phyloP scores from a whole-genome alignment of 2,329 filamentous ascomycete genomes.

The Trichoderma koningii region DNA sequence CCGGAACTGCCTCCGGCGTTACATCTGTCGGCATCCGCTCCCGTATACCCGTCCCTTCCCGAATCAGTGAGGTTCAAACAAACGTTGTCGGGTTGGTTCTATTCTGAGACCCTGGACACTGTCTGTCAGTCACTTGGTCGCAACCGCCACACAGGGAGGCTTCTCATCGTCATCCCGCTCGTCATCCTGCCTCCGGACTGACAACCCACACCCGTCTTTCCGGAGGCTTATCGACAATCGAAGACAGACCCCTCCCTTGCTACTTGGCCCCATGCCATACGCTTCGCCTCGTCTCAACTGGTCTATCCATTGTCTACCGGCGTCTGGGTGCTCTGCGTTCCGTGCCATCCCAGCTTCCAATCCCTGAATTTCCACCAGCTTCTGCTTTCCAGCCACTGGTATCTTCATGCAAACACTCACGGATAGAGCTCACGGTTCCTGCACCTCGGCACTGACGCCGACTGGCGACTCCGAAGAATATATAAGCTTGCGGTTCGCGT shows the following conservation, averaged over 20 bases:
- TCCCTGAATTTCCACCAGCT: not conserved
- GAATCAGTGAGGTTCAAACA: slow-evolving; percentile 9
- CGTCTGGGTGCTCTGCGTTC: slow-evolving; percentile 14
- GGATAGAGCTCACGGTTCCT: not conserved
- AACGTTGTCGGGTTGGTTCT: slow-evolving; percentile 15
- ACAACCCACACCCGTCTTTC: slow-evolving; percentile 14
- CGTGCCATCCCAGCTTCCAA: slow-evolving; percentile 11
- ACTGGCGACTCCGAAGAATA: not conserved
- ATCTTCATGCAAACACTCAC: slow-evolving; percentile 21
- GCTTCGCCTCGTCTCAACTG: slow-evolving; percentile 15
- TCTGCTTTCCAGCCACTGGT: not conserved
- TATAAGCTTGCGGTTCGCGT: slow-evolving; percentile 19
- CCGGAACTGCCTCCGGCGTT: slow-evolving; percentile 19
- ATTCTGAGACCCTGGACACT: slow-evolving; percentile 11
- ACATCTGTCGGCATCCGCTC: slow-evolving; percentile 12
- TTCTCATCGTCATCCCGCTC: slow-evolving; percentile 5
- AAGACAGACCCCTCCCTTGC: slow-evolving; percentile 6
- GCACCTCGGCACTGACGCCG: too few relatives aligned
- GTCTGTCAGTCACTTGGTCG: slow-evolving; percentile 5
- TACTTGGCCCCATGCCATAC: not conserved
- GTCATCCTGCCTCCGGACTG: not conserved
- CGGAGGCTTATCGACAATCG: slow-evolving; percentile 1
- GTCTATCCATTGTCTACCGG: slow-evolving; percentile 10
- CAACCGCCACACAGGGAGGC: not conserved
- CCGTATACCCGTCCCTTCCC: slow-evolving; percentile 8